phyloP scores from a whole-genome alignment of 73 alveolate genomes.

The Paramecium sonneborni region DNA sequence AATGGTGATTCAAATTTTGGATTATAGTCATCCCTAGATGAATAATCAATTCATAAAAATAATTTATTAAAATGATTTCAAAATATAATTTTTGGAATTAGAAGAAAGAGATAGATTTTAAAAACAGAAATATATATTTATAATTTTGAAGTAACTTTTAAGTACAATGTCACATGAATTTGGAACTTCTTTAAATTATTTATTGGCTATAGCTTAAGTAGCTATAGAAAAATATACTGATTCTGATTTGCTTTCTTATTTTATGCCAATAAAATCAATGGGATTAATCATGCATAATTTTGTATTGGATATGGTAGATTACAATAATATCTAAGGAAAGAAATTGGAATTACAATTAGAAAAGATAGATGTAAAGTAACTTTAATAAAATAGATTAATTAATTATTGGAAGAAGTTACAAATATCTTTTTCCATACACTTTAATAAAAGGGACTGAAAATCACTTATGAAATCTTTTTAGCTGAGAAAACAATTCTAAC shows the following conservation, averaged over 20 bases:
- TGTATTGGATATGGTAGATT: constrained; percentile 29
- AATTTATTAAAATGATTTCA: not conserved
- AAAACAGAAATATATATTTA: not conserved
- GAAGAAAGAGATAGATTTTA: not conserved
- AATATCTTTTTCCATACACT: not conserved
- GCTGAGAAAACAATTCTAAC: not conserved
- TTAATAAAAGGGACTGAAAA: not conserved
- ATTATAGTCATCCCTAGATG: not conserved
- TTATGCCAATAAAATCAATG: not conserved
- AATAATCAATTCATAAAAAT: not conserved
- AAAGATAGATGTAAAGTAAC: not conserved
- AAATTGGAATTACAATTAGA: constrained; percentile 3
- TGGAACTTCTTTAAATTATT: constrained; percentile 35
- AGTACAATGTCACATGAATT: constrained; percentile 38
- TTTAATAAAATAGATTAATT: not conserved
- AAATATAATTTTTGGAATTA: not conserved
- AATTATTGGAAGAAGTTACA: not conserved
- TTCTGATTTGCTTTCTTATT: not conserved
- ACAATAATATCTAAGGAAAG: constrained; percentile 20
- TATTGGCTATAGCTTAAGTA: constrained; percentile 29
- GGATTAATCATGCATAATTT: constrained; percentile 25
- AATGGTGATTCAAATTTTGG: not conserved
- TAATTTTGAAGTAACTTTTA: not conserved
- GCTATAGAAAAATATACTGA: not conserved
- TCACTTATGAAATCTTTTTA: not conserved